Conservation (phyloP, 306 rosid genomes). For the Cucurbita pepo region DNA sequence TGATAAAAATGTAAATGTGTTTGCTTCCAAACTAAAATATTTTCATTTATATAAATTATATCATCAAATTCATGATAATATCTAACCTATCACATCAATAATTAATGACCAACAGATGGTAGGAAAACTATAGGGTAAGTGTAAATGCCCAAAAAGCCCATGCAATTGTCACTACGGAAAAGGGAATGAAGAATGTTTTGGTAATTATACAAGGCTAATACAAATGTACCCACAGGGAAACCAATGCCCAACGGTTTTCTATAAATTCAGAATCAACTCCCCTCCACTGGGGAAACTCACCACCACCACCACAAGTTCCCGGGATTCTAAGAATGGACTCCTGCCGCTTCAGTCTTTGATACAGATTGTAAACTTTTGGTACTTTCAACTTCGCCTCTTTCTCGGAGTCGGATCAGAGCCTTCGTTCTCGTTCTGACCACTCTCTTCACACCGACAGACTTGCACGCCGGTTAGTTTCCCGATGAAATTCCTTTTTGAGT, state of each 20-base stretch:
- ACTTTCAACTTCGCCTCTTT: not conserved
- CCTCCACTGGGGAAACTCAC: not conserved
- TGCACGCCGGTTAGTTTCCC: not conserved
- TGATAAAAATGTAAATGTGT: no score
- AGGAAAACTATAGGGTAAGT: not conserved
- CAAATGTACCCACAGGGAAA: not conserved
- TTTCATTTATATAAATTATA: not conserved
- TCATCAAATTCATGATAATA: not conserved
- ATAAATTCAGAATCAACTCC: not conserved
- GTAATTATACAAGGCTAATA: not conserved
- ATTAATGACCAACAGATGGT: not conserved
- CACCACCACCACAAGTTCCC: not conserved
- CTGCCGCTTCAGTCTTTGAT: not conserved
- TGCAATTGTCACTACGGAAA: not conserved
- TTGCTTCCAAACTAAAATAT: no score
- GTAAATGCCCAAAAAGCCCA: not conserved
- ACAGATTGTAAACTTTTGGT: not conserved
- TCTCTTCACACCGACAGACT: not conserved
- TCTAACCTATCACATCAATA: not conserved
- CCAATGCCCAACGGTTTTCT: not conserved
- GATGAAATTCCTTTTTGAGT: slow-evolving; percentile 4
- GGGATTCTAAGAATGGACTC: not conserved
- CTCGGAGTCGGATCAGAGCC: not conserved
- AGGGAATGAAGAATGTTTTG: not conserved
- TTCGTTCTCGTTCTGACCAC: not conserved